A percentile compares a stretch with the other conserved stretches of the same genome.
Evolutionary conservation across 768 basidiomycete genomes (phyloP).

Genomic region (Exsudoporus frostii): DNA sequence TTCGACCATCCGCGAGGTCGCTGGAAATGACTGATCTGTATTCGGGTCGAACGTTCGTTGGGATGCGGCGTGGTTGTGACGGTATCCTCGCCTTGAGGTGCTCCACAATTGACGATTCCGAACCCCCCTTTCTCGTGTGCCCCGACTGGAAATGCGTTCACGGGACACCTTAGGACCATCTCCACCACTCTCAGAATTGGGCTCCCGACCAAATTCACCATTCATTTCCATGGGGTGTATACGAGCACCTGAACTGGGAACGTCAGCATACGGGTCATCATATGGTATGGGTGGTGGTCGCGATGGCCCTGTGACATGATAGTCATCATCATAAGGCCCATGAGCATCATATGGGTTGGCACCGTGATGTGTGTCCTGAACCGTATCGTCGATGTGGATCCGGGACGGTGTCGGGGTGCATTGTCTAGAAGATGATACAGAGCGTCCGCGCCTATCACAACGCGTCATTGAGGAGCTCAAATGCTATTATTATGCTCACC

Average conservation of each 20-base stretch:
- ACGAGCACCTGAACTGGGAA: slow-evolving; percentile 30
- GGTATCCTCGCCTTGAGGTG: slow-evolving; percentile 18
- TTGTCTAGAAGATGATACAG: slow-evolving; percentile 52
- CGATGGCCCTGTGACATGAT: slow-evolving; percentile 46
- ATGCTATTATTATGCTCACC: slow-evolving; percentile 38
- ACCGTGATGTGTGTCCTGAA: slow-evolving; percentile 42
- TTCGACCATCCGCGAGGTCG: slow-evolving; percentile 48
- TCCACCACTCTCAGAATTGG: slow-evolving; percentile 24
- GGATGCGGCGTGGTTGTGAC: slow-evolving; percentile 11
- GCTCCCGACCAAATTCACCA: slow-evolving; percentile 14
- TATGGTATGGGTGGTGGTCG: slow-evolving; percentile 71
- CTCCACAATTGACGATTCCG: slow-evolving; percentile 15
- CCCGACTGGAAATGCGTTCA: slow-evolving; percentile 27
- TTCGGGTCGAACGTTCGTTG: slow-evolving; percentile 32
- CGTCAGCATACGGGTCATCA: slow-evolving; percentile 73
- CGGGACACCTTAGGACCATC: not conserved
- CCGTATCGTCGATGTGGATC: slow-evolving; percentile 53
- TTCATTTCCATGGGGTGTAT: not conserved
- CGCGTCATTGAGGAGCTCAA: not conserved
- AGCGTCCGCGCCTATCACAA: slow-evolving; percentile 47
- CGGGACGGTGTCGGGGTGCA: slow-evolving; percentile 53
- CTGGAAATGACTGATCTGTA: slow-evolving; percentile 33
- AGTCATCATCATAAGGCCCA: slow-evolving; percentile 68
- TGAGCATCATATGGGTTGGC: slow-evolving; percentile 64
- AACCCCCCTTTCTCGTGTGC: slow-evolving; percentile 25